Evolutionary conservation across 202 grass and related monocot species (phyloP).

Genomic region (Zizania palustris): DNA sequence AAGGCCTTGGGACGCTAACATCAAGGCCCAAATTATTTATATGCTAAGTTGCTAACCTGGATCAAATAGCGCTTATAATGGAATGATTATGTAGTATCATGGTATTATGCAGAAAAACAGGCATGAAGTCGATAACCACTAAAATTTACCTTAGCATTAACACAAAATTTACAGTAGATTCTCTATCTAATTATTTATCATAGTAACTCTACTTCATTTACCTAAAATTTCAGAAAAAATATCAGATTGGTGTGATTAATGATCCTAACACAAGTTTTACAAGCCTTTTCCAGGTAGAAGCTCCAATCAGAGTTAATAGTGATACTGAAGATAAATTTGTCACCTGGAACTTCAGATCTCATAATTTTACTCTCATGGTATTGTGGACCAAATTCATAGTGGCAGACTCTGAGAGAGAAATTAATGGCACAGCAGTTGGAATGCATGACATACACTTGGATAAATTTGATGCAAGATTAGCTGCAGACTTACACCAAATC

Average conservation of each 20-base stretch:
- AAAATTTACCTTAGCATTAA: background rate
- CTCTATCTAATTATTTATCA: background rate
- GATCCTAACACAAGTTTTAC: conserved; percentile 16
- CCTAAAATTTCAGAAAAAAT: background rate
- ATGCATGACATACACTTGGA: conserved; percentile 74
- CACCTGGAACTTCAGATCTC: conserved; percentile 60
- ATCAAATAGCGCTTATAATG: background rate
- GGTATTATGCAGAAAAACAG: background rate
- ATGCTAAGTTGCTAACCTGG: background rate
- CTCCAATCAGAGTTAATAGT: conserved; percentile 48
- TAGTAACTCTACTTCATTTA: conserved; percentile 2
- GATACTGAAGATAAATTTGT: conserved; percentile 52
- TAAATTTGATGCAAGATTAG: conserved; percentile 63
- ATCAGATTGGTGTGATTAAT: background rate
- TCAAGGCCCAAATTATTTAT: background rate
- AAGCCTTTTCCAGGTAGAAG: conserved; percentile 60
- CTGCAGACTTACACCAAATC: conserved; percentile 51
- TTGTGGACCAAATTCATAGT: conserved; percentile 76
- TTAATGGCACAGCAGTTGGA: conserved; percentile 57
- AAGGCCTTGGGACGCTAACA: too few relatives aligned
- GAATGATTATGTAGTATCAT: background rate
- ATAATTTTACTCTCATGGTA: conserved; percentile 81
- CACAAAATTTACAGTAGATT: conserved; percentile 2
- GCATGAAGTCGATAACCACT: background rate
- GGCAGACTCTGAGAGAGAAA: conserved; percentile 46